Conservation (phyloP, 1,284 basidiomycete species). For the Papiliotrema fonsecae region DNA sequence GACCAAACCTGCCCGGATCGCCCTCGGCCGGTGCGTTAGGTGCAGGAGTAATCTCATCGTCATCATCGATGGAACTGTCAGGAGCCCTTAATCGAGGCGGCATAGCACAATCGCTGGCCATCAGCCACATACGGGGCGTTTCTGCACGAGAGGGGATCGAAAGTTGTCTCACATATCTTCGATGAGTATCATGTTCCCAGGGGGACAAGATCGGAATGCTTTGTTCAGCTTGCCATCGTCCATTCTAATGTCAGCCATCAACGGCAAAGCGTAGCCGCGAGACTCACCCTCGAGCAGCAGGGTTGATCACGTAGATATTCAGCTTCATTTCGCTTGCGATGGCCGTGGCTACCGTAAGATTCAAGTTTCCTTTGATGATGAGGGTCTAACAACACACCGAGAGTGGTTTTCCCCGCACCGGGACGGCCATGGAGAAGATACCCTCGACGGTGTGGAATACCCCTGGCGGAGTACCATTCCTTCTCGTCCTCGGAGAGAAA, state of each 20-base stretch:
- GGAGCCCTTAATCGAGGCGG: conserved; percentile 1
- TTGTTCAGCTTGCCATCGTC: conserved; percentile 28
- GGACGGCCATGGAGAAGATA: conserved; percentile 29
- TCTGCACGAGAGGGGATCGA: too few species aligned
- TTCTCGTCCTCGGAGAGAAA: conserved; percentile 26
- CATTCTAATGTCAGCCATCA: conserved; percentile 16
- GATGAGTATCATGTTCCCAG: conserved; percentile 25
- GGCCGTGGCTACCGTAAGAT: conserved; percentile 17
- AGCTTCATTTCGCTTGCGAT: conserved; percentile 24
- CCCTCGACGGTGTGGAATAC: conserved; percentile 32
- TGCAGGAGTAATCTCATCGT: neutral
- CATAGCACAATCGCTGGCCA: conserved; percentile 13
- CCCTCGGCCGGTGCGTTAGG: neutral
- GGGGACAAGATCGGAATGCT: conserved; percentile 23
- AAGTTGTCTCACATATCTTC: conserved; percentile 27
- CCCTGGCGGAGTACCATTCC: conserved; percentile 27
- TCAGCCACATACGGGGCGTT: too few species aligned
- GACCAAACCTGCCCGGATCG: conserved; percentile 11
- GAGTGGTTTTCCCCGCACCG: conserved; percentile 29
- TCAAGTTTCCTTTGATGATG: neutral
- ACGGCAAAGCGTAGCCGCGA: neutral
- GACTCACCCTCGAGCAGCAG: conserved; percentile 22
- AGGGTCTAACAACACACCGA: conserved; percentile 12
- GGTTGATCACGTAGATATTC: conserved; percentile 30
- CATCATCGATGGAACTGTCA: neutral